Evolutionary conservation across 2,329 filamentous ascomycete genomes (phyloP), one percentile per base, ranked within the genome.

Genomic region (Graphiopsis chlorocephala): DNA sequence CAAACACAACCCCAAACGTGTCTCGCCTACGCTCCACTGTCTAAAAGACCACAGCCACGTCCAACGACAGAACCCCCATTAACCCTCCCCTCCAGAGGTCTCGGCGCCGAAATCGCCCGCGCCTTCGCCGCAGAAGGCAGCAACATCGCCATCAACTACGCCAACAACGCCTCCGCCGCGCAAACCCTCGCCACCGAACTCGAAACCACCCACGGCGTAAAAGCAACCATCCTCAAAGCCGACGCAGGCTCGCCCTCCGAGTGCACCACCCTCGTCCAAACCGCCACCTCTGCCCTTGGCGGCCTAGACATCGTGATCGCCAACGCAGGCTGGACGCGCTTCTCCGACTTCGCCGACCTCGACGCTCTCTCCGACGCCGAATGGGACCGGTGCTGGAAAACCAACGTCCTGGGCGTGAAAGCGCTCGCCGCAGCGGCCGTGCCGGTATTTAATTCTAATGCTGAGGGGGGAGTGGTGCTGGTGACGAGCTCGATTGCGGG

Each of bases 261-360:
- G 28, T 86, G 90, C 67, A 76, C 80, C 57, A 79, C 80, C 0
- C 81, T 88, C 0, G 85, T 93, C 0, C 77, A 83, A 20, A 82
- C 88, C 52, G 84, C 86, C 1, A 81, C 88, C 56, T 77, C 82
- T 28, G 77, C 76, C n/a, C 81, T 92, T 68, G 90, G 88, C 4
- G 86, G 88, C 1, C 76, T 95, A n/a, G 91, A 95, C 77, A 83
- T 92, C 47, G 81, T 95, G 53, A 86, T 94, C 71, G 90, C 89
- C 2, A 95, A 95, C 75, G 90, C 89, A 20, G 87, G 86, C 26
- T 89, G 85, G 84, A 89, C 87, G 0, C 84, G 83, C 66, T 84
- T 88, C 68, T 79, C 82, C 28, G 77, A 79, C 2, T 89, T 87
- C 72, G 78, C 74, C 20, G 84, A 89, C 70, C 77, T 89, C 14